Percentiles rank a stretch among this genome's conserved stretches.
phyloP scores from a whole-genome alignment of 192 early-diverging fungal species.

The Linnemannia schmuckeri region DNA sequence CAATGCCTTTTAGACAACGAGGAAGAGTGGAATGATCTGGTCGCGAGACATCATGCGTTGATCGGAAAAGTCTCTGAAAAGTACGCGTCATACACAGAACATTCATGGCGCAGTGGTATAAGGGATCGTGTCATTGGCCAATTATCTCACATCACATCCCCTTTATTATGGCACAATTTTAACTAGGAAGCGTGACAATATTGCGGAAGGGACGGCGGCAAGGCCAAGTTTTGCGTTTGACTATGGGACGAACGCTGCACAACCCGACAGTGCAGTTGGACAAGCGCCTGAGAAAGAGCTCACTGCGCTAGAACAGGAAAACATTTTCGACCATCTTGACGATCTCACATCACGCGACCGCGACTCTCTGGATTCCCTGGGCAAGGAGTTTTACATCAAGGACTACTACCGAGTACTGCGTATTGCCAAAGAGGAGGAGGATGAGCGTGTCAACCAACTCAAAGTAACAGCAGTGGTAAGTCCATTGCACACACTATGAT shows the following conservation, averaged over 20 bases:
- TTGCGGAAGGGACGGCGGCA: background rate
- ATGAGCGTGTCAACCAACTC: conserved; percentile 33
- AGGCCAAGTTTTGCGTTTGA: conserved; percentile 22
- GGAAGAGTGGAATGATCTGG: conserved; percentile 54
- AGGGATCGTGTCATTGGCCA: background rate
- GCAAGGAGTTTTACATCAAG: conserved; percentile 23
- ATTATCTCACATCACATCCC: background rate
- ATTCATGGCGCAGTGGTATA: background rate
- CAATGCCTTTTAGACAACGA: conserved; percentile 44
- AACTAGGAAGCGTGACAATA: background rate
- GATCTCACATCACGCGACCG: conserved; percentile 23
- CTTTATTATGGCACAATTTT: background rate
- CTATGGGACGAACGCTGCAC: conserved; percentile 30
- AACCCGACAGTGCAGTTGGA: background rate
- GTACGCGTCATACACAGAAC: background rate
- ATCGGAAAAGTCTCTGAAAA: conserved; percentile 42
- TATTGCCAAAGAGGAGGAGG: conserved; percentile 28
- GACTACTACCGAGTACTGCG: conserved; percentile 33
- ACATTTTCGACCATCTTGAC: conserved; percentile 48
- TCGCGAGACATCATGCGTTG: conserved; percentile 41
- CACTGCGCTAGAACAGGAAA: conserved; percentile 36
- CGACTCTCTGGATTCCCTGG: conserved; percentile 25
- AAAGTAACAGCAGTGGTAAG: conserved; percentile 49
- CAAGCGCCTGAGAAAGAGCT: conserved; percentile 14
- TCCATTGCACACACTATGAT: background rate